Evolutionary conservation across 768 basidiomycete genomes (phyloP), one percentile per base, ranked within the genome.

Genomic region (Lentinula lateritia): DNA sequence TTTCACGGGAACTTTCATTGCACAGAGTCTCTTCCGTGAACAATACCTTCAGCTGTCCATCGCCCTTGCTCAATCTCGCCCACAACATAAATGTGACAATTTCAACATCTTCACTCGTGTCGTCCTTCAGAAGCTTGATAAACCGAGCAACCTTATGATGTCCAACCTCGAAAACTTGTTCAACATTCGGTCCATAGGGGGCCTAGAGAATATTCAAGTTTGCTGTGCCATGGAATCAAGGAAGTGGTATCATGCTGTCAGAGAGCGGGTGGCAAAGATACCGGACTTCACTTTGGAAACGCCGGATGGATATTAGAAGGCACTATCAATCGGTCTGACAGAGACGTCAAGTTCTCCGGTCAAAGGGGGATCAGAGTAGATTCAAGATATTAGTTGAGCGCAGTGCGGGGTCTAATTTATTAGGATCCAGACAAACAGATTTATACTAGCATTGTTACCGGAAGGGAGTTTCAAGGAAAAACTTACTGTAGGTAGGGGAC

Each of bases 101-200:
- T 56, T 56, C 13, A 32, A 28, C 23, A 56, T 42, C 23, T 56
- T 56, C 23, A 42, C 55, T 43, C 38, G 55, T 23, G 55, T 56
- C 39, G 55, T 56, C 23, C 39, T 56, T 5, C 39, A 56, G 15
- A 56, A 56, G 55, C 23, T 56, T 13, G 41, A 56, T 23, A 56
- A 43, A 39, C 55, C 55, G 23, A 56, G 55, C 16, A 43, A 56
- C 32, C 55, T 56, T 15, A 56, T 56, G 55, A 56, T 56, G 55
- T 13, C 20, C 3, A 56, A 56, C 23, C 39, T 56, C 18, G 55
- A 56, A 20, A 56, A 56, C 28, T 42, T 56, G 41, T 56, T 56
- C 39, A 56, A 56, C 28, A 56, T 56, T 42, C 38, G 55, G 6
- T 28, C 55, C 16, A 56, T 56, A 5, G 55, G 53, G 32, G 53